Evolutionary conservation across 106 monocot species (phyloP), one percentile per base, ranked within the genome.

Genomic region (Acorus calamus): DNA sequence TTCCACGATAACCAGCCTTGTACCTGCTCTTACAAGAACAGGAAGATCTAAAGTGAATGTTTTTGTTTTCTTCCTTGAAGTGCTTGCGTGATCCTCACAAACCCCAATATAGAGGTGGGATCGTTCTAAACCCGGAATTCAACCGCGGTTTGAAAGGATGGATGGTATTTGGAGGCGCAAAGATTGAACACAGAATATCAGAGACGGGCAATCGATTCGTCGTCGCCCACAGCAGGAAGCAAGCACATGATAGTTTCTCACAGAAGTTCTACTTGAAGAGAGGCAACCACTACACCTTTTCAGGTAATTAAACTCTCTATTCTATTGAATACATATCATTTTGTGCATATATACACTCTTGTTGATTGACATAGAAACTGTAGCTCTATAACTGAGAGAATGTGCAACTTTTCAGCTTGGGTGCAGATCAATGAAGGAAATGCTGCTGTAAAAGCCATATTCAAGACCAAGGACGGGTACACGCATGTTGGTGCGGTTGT

Each of bases 31-130:
- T 8, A 43, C 10, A 6, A 7, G n/a, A 6, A 53, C 28, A 11
- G 48, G 5, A 4, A 2, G 4, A 14, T 11, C 41, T 0, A 44
- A 12, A 3, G 8, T 28, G 7, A 42, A 74, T 9, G 3, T 14
- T 50, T 11, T 54, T n/a, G 47, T 57, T 11, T 59, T 69, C n/a
- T 44, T 62, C 3, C 11, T 13, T 47, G 3, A 61, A 91, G 90
- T 91, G 90, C 67, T 68, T 91, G 59, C 57, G 56, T 12, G 80
- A 78, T 49, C 86, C 90, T 10, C 67, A 49, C 3, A 74, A 81
- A 11, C 56, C 90, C 41, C 90, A 86, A 49, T 91, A 86, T 42
- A 70, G 62, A 10, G 91, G 91, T 5, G 86, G 87, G 8, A 79
- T 87, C 41, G 61, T 92, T 6, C 49, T 42, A 10, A 92, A 92